phyloP scores from a whole-genome alignment of 345 rosid species.

The Abelmoschus esculentus region DNA sequence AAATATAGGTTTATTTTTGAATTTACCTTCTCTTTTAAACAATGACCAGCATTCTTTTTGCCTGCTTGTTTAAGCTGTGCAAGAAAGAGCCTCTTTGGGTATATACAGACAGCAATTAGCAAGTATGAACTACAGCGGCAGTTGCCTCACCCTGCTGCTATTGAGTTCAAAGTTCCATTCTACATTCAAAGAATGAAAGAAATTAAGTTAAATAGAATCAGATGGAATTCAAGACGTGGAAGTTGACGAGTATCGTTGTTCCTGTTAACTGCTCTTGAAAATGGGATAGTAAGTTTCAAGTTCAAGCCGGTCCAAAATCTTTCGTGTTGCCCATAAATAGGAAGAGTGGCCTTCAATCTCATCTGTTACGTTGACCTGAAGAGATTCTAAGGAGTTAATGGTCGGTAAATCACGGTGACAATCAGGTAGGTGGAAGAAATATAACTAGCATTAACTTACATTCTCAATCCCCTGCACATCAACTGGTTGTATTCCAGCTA shows the following conservation, averaged over 20 bases:
- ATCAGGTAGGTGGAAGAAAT: not conserved
- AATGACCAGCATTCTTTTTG: not conserved
- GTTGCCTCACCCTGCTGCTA: not conserved
- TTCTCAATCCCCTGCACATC: constrained; percentile 75
- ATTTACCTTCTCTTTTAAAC: no score
- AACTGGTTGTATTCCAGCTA: constrained; percentile 88
- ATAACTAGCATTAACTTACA: constrained; percentile 35
- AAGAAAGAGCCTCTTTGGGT: not conserved
- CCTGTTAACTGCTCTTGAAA: constrained; percentile 29
- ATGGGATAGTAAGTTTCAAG: constrained; percentile 73
- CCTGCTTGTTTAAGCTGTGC: not conserved
- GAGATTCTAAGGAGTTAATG: not conserved
- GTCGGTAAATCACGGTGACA: not conserved
- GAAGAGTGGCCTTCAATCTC: constrained; percentile 85
- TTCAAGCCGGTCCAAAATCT: constrained; percentile 57
- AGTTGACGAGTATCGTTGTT: not conserved
- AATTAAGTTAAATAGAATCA: not conserved
- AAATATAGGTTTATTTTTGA: no score
- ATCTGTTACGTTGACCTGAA: constrained; percentile 75
- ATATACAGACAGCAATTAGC: not conserved
- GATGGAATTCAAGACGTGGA: not conserved
- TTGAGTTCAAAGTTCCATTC: not conserved
- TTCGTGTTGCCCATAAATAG: constrained; percentile 70
- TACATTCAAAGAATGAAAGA: not conserved
- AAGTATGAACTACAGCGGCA: not conserved